Base-by-base conservation (phyloP, 108 stramenopile species). In the Cyclotella choctawhatcheeana region DNA sequence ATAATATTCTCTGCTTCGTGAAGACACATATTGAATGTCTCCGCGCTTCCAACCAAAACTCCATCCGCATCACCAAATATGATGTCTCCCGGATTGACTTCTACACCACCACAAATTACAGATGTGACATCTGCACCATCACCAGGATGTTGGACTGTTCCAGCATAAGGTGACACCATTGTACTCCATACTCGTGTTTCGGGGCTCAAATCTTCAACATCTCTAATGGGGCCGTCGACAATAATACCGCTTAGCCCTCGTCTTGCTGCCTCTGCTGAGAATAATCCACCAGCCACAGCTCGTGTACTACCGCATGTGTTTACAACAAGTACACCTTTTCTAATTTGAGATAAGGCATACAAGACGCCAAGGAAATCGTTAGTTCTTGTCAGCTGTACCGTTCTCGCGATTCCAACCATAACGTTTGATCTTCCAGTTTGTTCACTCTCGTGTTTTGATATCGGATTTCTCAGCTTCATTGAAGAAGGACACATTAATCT, bases 241-340 rank as follows among this genome's bases (percentile, higher is more conserved):
- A 86, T 71, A 48, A 86, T 83, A 2, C 85, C 85, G 12, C 52
- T 67, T 21, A 80, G 26, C n/a, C 79, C 79, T 54, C 71, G 69
- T 24, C 80, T 51, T 43, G 58, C 58, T 5, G 82, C 85, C 44
- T 86, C 82, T 0, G 65, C 47, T 20, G 55, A 50, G 60, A 86
- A 83, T 35, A 86, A 60, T 24, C 74, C 65, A n/a, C 85, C 85
- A 44, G 85, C 85, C 27, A 86, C 85, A 7, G 85, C 85, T n/a
- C 82, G 59, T 26, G 75, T 77, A 31, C 82, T 83, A 3, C 66
- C 67, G 30, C 54, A 30, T 25, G 82, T 78, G 35, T 83, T 70
- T 5, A 86, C 82, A 20, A 83, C 71, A 44, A 86, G 59, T 0
- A 83, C 85, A 45, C 83, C 82, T 48, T 71, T 74, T 27, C 40